These are phyloP conservation scores for Uronychia binucleata DNA, from an alignment of 73 alveolate genomes.

Conservation along the genomic window DNA sequence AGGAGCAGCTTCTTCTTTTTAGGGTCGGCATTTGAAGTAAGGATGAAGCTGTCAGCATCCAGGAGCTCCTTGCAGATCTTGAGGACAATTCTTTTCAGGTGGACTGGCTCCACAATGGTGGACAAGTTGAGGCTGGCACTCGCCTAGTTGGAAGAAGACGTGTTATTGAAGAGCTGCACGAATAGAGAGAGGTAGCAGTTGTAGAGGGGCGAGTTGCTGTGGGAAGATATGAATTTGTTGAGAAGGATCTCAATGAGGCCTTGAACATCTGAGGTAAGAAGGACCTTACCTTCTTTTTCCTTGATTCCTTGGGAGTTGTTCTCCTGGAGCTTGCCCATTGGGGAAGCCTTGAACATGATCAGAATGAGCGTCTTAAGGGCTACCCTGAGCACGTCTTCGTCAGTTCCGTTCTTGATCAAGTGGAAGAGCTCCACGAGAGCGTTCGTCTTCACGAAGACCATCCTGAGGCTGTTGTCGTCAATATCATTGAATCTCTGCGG, in stretches of 20 bases:
- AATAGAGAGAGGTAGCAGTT: constrained; percentile 1
- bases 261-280: background rate
- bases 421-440: background rate
- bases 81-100: background rate
- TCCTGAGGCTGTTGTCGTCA: background rate
- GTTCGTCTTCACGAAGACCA: constrained; percentile 20
- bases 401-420: constrained; percentile 8
- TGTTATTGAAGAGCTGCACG: background rate
- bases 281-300: background rate
- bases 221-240: background rate
- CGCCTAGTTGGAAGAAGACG: background rate
- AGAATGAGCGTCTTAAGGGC: constrained; percentile 35
- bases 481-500: constrained; percentile 17
- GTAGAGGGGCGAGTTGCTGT: constrained; percentile 10
- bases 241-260: background rate
- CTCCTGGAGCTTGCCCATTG: constrained; percentile 5
- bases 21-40: background rate
- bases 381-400: constrained; percentile 49
- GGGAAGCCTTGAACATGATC: constrained; percentile 41
- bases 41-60: background rate
- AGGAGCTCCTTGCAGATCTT: constrained; percentile 3
- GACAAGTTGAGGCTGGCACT: background rate
- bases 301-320: background rate
- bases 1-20: background rate
- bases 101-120: background rate